Evolutionary conservation across 2,329 filamentous ascomycete species (phyloP).

Genomic region (Chaetomium sp.): DNA sequence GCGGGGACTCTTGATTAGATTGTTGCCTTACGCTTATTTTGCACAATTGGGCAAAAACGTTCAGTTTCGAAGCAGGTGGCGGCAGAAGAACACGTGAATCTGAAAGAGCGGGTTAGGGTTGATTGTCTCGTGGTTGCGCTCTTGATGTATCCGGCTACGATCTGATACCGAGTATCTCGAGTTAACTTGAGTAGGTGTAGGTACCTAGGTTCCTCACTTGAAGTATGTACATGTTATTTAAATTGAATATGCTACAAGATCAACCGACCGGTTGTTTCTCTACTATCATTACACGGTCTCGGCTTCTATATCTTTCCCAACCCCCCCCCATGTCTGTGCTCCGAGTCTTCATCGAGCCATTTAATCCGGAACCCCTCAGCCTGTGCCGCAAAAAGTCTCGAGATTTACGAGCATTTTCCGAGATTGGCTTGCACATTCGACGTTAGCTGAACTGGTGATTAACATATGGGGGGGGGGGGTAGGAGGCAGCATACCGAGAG

Average conservation of each 20-base stretch:
- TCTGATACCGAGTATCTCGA: no score
- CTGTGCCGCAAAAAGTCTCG: background rate
- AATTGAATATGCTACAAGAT: background rate
- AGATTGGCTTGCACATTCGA: background rate
- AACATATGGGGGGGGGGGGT: background rate
- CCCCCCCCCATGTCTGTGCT: background rate
- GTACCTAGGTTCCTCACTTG: no score
- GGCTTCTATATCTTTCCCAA: background rate
- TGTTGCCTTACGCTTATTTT: constrained; percentile 2
- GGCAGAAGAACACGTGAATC: background rate
- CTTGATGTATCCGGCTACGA: no score
- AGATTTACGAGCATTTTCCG: background rate
- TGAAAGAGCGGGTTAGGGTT: background rate
- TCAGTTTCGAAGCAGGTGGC: background rate
- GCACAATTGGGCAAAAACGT: constrained; percentile 22
- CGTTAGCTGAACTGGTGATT: background rate
- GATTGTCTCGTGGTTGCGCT: no score
- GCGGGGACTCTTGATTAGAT: background rate
- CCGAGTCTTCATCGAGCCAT: no score
- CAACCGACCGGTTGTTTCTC: background rate
- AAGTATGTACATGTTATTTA: no score
- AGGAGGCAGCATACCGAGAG: background rate
- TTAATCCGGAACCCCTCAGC: background rate
- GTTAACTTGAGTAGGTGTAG: no score
- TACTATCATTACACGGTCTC: background rate